These are phyloP conservation scores for Cladorrhinum sp. DNA, from an alignment of 2,329 filamentous ascomycete species.

Conservation along the genomic window DNA sequence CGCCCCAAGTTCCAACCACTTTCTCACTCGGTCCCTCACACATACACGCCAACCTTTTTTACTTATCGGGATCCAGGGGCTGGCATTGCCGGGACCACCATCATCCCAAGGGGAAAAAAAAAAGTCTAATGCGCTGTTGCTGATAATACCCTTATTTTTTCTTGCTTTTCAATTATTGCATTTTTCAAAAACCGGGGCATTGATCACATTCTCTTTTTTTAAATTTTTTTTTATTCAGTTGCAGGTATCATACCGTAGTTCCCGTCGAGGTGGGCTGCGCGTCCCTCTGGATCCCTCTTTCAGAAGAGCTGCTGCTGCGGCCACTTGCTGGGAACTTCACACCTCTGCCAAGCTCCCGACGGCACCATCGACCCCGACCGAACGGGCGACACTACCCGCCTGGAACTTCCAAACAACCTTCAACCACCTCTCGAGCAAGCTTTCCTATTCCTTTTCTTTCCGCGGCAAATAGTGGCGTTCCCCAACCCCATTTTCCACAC, in stretches of 20 bases:
- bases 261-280: neutral
- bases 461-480: neutral
- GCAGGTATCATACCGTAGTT: neutral
- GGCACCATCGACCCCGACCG: neutral
- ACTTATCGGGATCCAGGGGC: neutral
- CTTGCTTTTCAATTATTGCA: neutral
- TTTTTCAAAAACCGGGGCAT: neutral
- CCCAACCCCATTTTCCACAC: neutral
- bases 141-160: neutral
- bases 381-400: neutral
- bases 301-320: neutral
- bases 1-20: neutral
- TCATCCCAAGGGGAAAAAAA: neutral
- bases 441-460: neutral
- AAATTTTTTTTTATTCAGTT: neutral
- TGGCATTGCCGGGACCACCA: neutral
- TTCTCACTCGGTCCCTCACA: neutral
- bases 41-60: neutral
- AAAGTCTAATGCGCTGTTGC: neutral
- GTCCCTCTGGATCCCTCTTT: neutral
- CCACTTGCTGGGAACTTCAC: neutral
- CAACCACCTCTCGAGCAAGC: neutral
- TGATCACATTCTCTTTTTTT: neutral
- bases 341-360: neutral
- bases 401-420: neutral